phyloP scores from a whole-genome alignment of 1,139 yeast genomes.

The Lodderomyces theae region DNA sequence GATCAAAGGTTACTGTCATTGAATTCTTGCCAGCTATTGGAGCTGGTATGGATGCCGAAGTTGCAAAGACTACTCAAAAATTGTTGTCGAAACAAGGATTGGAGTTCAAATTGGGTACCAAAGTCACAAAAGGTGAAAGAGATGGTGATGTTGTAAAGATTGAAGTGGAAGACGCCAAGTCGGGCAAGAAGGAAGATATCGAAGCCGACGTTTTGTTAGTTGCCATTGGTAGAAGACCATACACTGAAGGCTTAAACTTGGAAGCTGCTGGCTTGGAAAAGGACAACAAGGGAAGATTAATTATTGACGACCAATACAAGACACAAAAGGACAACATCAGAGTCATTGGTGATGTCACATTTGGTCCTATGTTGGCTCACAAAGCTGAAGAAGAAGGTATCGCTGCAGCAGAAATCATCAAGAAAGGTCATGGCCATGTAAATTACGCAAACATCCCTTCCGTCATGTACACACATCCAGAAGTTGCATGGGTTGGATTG shows the following conservation, averaged over 20 bases:
- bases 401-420: constrained; percentile 95
- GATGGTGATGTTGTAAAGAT: constrained; percentile 85
- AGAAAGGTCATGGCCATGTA: constrained; percentile 94
- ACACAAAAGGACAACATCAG: constrained; percentile 92
- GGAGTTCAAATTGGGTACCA: constrained; percentile 88
- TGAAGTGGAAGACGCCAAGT: constrained; percentile 86
- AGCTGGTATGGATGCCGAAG: constrained; percentile 95
- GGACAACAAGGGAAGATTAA: constrained; percentile 89
- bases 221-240: constrained; percentile 99
- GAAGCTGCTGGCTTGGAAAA: constrained; percentile 87
- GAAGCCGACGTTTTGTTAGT: constrained; percentile 93
- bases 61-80: constrained; percentile 85
- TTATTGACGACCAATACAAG: constrained; percentile 90
- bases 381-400: constrained; percentile 99
- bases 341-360: constrained; percentile 97
- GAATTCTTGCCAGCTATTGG: constrained; percentile 92
- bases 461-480: constrained; percentile 98
- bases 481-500: constrained; percentile 98
- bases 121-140: constrained; percentile 82
- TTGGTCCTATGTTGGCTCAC: constrained; percentile 99
- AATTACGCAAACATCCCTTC: constrained; percentile 97
- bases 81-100: constrained; percentile 92
- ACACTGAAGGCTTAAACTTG: constrained; percentile 83
- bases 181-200: constrained; percentile 73
- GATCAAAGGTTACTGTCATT: constrained; percentile 90